Evolutionary conservation across 2,329 filamentous ascomycete species (phyloP).

Genomic region (Neobulgaria alba): DNA sequence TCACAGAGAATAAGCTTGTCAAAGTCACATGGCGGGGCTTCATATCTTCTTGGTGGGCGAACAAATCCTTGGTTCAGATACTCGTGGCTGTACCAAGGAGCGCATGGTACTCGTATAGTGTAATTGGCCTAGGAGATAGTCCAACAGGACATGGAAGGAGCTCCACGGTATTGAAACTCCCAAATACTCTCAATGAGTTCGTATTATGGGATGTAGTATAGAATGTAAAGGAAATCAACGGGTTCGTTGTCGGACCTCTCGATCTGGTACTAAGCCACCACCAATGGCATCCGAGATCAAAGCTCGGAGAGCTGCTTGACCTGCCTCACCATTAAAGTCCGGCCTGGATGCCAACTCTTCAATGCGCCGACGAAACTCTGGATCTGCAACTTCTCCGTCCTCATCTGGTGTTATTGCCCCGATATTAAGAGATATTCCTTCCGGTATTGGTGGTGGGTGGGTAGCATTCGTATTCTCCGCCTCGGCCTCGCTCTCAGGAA

Average conservation of each 20-base stretch:
- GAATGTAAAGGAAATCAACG: conserved; percentile 34
- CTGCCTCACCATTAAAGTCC: conserved; percentile 74
- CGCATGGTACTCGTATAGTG: conserved; percentile 49
- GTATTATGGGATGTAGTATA: conserved; percentile 48
- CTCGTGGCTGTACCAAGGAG: conserved; percentile 37
- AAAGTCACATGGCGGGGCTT: conserved; percentile 53
- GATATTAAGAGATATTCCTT: conserved; percentile 69
- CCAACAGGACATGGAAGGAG: conserved; percentile 39
- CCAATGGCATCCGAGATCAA: conserved; percentile 74
- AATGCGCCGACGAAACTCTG: conserved; percentile 76
- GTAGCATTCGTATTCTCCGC: too few species aligned
- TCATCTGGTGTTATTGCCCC: conserved; percentile 62
- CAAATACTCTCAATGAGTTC: conserved; percentile 42
- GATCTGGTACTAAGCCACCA: conserved; percentile 56
- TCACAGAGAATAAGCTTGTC: conserved; percentile 30
- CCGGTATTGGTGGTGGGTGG: conserved; percentile 52
- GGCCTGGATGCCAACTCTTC: conserved; percentile 77
- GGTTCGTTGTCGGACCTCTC: conserved; percentile 55
- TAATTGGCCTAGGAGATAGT: conserved; percentile 41
- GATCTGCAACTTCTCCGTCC: conserved; percentile 50
- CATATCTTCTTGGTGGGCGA: conserved; percentile 44
- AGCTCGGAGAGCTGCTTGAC: conserved; percentile 68
- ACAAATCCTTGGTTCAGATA: conserved; percentile 37
- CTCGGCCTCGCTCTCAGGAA: conserved; percentile 5
- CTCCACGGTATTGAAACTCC: conserved; percentile 45